phyloP scores from a whole-genome alignment of 768 basidiomycete species.

The Flagelloscypha sp. region DNA sequence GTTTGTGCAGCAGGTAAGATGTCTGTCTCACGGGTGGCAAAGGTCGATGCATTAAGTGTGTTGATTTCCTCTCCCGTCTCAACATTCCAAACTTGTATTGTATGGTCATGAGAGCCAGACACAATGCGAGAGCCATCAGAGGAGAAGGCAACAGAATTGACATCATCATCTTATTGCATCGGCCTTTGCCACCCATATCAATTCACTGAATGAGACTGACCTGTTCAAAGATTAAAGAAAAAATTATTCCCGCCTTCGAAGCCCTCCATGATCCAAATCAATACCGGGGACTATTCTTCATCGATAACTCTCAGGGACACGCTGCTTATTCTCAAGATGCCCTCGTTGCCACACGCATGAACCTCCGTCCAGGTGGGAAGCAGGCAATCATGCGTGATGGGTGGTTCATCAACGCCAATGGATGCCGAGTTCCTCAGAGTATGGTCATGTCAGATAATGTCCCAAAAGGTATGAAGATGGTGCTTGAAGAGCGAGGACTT shows the following conservation, averaged over 20 bases:
- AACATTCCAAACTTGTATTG: no score
- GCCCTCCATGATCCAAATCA: conserved; percentile 15
- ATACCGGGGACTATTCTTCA: conserved; percentile 27
- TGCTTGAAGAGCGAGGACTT: conserved; percentile 21
- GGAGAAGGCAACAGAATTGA: no score
- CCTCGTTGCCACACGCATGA: conserved; percentile 25
- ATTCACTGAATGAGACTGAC: no score
- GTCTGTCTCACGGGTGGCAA: no score
- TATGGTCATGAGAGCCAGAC: no score
- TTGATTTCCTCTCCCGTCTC: no score
- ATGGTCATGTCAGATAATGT: conserved; percentile 17
- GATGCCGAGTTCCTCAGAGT: conserved; percentile 9
- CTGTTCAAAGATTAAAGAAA: conserved; percentile 2
- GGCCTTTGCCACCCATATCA: no score
- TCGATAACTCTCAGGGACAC: conserved; percentile 37
- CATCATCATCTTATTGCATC: no score
- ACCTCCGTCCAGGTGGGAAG: conserved; percentile 29
- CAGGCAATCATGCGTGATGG: conserved; percentile 24
- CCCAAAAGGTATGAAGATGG: conserved; percentile 25
- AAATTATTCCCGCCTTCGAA: conserved; percentile 11
- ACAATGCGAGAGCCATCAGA: no score
- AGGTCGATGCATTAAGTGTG: no score
- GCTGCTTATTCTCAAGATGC: conserved; percentile 29
- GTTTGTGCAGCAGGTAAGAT: conserved; percentile 19
- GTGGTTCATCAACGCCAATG: conserved; percentile 13